A percentile compares a stretch with the other conserved stretches of the same genome.
Evolutionary conservation across 2,329 filamentous ascomycete species (phyloP).

Genomic region (Hypoxylon sp.): DNA sequence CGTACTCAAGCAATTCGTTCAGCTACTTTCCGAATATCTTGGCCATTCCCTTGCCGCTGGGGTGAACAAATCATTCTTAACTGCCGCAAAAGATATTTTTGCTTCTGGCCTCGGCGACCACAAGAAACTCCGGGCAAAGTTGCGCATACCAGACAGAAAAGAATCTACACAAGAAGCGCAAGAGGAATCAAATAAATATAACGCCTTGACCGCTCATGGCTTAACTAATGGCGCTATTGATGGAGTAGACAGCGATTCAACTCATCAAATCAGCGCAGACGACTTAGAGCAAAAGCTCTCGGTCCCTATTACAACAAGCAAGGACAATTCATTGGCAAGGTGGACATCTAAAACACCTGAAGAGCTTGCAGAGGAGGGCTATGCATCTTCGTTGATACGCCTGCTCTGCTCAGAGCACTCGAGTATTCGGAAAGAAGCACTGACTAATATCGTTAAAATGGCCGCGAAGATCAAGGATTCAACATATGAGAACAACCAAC

Average conservation of each 20-base stretch:
- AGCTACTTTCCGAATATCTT: conserved; percentile 72
- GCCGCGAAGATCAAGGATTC: conserved; percentile 75
- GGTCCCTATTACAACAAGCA: conserved; percentile 61
- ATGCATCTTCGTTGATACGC: conserved; percentile 77
- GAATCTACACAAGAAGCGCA: conserved; percentile 8
- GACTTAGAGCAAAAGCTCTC: conserved; percentile 68
- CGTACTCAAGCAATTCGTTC: conserved; percentile 64
- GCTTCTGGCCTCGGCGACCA: conserved; percentile 54
- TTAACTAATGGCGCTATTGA: not conserved
- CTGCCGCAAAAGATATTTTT: conserved; percentile 61
- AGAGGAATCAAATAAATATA: not conserved
- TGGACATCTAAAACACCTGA: conserved; percentile 85
- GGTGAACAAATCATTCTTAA: conserved; percentile 64
- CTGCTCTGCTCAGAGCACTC: conserved; percentile 82
- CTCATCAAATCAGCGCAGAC: conserved; percentile 54
- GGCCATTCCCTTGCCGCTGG: conserved; percentile 67
- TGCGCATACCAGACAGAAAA: conserved; percentile 45
- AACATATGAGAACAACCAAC: conserved; percentile 80
- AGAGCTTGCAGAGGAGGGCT: conserved; percentile 83
- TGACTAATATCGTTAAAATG: conserved; percentile 77
- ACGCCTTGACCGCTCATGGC: not conserved
- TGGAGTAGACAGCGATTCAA: conserved; percentile 26
- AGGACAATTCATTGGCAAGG: conserved; percentile 68
- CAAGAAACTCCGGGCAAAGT: conserved; percentile 56
- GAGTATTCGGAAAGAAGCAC: conserved; percentile 84